phyloP scores from a whole-genome alignment of 768 basidiomycete species.

The Pleurotus platypus region DNA sequence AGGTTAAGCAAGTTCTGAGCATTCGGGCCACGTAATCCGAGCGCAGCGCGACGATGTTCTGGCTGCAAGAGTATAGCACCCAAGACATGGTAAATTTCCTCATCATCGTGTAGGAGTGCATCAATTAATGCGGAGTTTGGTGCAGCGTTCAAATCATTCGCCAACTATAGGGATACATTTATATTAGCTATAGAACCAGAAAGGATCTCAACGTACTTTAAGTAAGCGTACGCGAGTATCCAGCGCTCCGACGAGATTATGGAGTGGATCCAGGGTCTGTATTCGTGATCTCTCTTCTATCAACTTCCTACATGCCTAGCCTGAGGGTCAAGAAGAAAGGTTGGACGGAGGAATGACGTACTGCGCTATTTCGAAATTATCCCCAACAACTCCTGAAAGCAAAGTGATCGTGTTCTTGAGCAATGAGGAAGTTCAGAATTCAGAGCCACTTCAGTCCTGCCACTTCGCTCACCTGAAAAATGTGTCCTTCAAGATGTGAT shows the following conservation, averaged over 20 bases:
- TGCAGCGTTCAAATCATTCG: background rate
- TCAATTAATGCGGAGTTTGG: background rate
- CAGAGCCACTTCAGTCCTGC: no score
- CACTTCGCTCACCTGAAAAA: no score
- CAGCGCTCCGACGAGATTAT: background rate
- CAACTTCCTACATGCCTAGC: background rate
- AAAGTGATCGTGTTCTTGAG: no score
- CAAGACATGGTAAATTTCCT: background rate
- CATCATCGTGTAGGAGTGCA: background rate
- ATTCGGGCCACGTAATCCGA: slow-evolving; percentile 1
- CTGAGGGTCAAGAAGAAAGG: no score
- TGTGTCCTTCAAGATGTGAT: no score
- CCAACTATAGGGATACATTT: background rate
- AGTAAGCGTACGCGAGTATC: background rate
- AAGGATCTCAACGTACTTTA: background rate
- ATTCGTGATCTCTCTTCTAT: background rate
- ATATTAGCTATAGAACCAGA: background rate
- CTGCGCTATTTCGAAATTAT: no score
- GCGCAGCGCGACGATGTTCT: background rate
- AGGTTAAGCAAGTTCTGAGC: slow-evolving; percentile 18
- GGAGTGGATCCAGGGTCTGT: background rate
- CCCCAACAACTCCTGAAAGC: no score
- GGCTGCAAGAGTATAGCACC: background rate
- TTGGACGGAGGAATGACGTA: no score
- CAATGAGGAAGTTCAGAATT: no score